phyloP scores from a whole-genome alignment of 257 asterid species.

The Jasminum sambac region DNA sequence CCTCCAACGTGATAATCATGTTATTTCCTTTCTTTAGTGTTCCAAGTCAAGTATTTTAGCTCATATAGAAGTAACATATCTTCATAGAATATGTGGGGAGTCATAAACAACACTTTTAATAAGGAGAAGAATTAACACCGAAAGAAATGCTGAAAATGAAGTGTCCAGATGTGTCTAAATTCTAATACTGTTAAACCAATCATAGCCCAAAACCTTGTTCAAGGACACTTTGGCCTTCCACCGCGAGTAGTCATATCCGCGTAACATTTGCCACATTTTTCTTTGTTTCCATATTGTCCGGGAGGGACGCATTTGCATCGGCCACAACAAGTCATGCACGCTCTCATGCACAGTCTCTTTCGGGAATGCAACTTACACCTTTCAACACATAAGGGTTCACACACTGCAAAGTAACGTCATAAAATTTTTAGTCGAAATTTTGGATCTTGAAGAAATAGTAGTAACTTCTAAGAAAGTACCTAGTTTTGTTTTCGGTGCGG shows the following conservation, averaged over 20 bases:
- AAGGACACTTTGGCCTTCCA: constrained; percentile 71
- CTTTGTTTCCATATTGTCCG: constrained; percentile 69
- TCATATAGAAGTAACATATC: not conserved
- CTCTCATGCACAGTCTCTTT: constrained; percentile 61
- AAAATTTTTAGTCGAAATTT: too few relatives aligned
- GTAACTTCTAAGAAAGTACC: not conserved
- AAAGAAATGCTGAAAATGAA: not conserved
- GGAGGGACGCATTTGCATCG: constrained; percentile 94
- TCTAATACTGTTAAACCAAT: not conserved
- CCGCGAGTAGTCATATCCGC: constrained; percentile 60
- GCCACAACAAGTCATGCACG: constrained; percentile 67
- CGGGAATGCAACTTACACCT: constrained; percentile 62
- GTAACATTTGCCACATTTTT: constrained; percentile 72
- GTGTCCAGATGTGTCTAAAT: not conserved
- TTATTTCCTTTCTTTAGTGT: not conserved
- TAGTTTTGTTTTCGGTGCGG: not conserved
- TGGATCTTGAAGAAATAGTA: not conserved
- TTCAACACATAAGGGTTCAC: constrained; percentile 52
- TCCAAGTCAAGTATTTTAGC: not conserved
- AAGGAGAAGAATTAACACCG: not conserved
- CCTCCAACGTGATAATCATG: too few relatives aligned
- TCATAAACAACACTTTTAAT: not conserved
- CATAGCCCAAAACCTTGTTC: not conserved
- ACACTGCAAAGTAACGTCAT: constrained; percentile 38
- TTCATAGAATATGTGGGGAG: not conserved